Conservation (phyloP, 2,329 filamentous ascomycete species). For the Metarhizium anisopliae region DNA sequence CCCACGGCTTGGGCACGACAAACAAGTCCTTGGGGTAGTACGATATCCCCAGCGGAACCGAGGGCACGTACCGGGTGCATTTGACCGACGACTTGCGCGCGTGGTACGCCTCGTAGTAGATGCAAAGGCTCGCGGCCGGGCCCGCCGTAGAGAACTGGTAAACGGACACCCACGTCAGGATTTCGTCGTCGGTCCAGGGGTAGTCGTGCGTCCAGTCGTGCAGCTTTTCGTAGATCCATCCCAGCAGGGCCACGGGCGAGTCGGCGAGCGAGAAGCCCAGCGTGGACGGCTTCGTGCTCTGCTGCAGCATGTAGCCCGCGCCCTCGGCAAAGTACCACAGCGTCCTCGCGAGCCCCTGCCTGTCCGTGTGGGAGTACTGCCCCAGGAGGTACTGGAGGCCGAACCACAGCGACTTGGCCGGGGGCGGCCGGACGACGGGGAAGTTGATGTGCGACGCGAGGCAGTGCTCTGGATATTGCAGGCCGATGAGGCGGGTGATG, state of each 20-base stretch:
- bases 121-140: slow-evolving; percentile 55
- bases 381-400: slow-evolving; percentile 45
- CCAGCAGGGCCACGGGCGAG: slow-evolving; percentile 55
- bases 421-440: slow-evolving; percentile 43
- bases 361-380: slow-evolving; percentile 31
- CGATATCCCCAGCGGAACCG: slow-evolving; percentile 36
- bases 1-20: slow-evolving; percentile 46
- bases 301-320: slow-evolving; percentile 19
- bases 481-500: slow-evolving; percentile 53
- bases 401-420: slow-evolving; percentile 44
- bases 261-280: slow-evolving; percentile 61
- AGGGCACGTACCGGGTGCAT: slow-evolving; percentile 18
- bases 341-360: slow-evolving; percentile 38
- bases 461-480: slow-evolving; percentile 41
- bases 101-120: slow-evolving; percentile 62
- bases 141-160: slow-evolving; percentile 65
- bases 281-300: slow-evolving; percentile 63
- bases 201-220: slow-evolving; percentile 68
- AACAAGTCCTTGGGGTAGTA: slow-evolving; percentile 51
- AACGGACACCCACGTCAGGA: slow-evolving; percentile 65
- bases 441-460: slow-evolving; percentile 47
- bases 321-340: slow-evolving; percentile 51
- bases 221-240: slow-evolving; percentile 77
- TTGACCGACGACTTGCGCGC: slow-evolving; percentile 10
- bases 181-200: slow-evolving; percentile 66